phyloP scores from a whole-genome alignment of 2,329 filamentous ascomycete genomes.

The Sporothrix humicola region DNA sequence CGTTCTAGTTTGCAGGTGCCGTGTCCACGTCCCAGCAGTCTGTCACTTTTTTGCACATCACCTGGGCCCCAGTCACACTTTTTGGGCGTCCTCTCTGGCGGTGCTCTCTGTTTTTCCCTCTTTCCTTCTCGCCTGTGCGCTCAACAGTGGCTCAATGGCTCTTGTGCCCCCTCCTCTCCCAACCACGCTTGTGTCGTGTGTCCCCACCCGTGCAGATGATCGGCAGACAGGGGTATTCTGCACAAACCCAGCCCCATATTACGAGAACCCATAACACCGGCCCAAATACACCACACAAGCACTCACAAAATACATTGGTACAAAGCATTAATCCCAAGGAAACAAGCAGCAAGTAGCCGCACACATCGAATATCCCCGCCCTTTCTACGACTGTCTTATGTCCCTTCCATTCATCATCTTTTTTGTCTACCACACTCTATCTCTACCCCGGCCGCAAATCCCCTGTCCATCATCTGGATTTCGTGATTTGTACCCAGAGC shows the following conservation, averaged over 20 bases:
- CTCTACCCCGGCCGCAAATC: conserved; percentile 20
- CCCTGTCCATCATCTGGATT: conserved; percentile 20
- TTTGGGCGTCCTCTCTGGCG: background rate
- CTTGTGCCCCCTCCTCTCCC: background rate
- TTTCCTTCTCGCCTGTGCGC: background rate
- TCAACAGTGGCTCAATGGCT: background rate
- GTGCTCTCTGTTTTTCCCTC: background rate
- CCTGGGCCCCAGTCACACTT: conserved; percentile 19
- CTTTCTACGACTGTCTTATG: background rate
- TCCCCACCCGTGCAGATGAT: conserved; percentile 30
- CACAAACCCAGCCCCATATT: conserved; percentile 15
- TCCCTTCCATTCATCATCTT: background rate
- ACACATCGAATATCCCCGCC: conserved; percentile 14
- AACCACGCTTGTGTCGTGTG: background rate
- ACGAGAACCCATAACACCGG: background rate
- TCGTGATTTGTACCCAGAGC: conserved; percentile 5
- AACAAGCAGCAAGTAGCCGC: background rate
- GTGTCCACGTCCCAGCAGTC: conserved; percentile 6
- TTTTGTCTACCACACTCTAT: background rate
- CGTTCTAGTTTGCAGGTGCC: background rate
- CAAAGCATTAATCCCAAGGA: background rate
- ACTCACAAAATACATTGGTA: conserved; percentile 5
- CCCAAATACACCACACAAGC: conserved; percentile 12
- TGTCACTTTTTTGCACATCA: conserved; percentile 21
- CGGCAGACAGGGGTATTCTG: conserved; percentile 23